Evolutionary conservation across 495 filamentous ascomycete genomes (phyloP).

Genomic region (Trichodelitschia bisporula): DNA sequence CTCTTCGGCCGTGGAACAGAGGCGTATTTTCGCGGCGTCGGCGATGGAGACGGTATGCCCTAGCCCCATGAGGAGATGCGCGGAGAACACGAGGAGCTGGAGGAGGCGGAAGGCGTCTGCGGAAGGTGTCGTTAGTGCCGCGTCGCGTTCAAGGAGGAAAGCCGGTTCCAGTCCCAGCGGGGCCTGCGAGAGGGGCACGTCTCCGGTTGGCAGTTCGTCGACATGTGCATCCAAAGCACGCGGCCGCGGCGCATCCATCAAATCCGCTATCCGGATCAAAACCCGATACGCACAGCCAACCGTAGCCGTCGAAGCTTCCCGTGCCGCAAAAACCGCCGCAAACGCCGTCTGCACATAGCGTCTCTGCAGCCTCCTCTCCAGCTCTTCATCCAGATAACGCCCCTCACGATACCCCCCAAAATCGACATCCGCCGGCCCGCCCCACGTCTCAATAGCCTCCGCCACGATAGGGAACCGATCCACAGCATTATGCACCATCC

Average conservation of each 20-base stretch:
- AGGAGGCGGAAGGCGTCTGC: constrained; percentile 34
- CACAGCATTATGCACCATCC: constrained; percentile 46
- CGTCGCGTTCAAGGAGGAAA: constrained; percentile 31
- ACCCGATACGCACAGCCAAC: constrained; percentile 38
- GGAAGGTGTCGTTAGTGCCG: constrained; percentile 41
- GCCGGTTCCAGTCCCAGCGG: constrained; percentile 25
- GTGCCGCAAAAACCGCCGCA: constrained; percentile 44
- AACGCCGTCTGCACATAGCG: constrained; percentile 51
- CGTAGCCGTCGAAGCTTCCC: constrained; percentile 30
- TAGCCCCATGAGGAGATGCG: constrained; percentile 33
- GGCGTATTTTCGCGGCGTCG: constrained; percentile 30
- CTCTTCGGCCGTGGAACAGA: constrained; percentile 33
- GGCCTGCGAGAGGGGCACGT: constrained; percentile 16
- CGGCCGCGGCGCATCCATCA: constrained; percentile 20
- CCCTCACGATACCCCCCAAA: constrained; percentile 37
- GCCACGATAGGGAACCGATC: constrained; percentile 22
- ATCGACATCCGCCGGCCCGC: constrained; percentile 59
- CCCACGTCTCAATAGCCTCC: constrained; percentile 45
- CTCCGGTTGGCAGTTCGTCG: no score
- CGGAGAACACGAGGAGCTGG: constrained; percentile 41
- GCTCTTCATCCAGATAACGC: constrained; percentile 24
- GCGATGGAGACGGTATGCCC: constrained; percentile 34
- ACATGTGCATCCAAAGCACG: neutral
- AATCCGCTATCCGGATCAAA: constrained; percentile 27
- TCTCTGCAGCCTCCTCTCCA: constrained; percentile 25